Evolutionary conservation across 2,329 filamentous ascomycete genomes (phyloP).

Genomic region (Corniculantispora saksenae): DNA sequence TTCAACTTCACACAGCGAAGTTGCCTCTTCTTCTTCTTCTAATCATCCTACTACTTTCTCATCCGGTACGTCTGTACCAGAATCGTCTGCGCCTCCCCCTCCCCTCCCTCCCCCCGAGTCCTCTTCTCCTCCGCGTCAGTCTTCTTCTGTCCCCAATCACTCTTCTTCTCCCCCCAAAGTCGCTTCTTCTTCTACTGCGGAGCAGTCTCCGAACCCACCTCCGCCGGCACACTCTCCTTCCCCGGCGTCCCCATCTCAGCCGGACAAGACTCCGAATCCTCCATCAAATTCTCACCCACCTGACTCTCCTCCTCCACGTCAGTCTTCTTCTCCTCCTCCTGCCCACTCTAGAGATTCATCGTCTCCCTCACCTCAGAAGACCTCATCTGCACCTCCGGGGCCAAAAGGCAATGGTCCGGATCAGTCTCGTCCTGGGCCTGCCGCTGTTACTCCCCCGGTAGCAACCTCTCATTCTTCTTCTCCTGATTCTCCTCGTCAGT

Average conservation of each 20-base stretch:
- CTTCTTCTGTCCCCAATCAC: slow-evolving; percentile 19
- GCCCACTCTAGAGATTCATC: slow-evolving; percentile 15
- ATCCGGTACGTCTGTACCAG: slow-evolving; percentile 34
- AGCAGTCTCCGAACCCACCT: slow-evolving; percentile 17
- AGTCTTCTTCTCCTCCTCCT: slow-evolving; percentile 24
- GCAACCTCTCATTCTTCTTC: not conserved
- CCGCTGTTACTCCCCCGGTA: not conserved
- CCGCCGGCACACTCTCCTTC: no score
- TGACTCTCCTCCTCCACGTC: slow-evolving; percentile 27
- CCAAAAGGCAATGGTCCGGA: no score
- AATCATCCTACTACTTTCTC: slow-evolving; percentile 26
- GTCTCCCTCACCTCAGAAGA: slow-evolving; percentile 20
- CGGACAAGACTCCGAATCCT: not conserved
- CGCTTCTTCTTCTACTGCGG: slow-evolving; percentile 21
- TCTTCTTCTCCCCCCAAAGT: no score
- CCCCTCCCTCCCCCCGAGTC: slow-evolving; percentile 33
- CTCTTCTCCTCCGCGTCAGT: slow-evolving; percentile 25
- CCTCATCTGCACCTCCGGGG: not conserved
- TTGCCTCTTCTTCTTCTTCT: slow-evolving; percentile 20
- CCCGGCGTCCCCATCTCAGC: no score
- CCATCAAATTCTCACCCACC: slow-evolving; percentile 32
- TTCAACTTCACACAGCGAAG: slow-evolving; percentile 32
- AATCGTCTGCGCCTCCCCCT: slow-evolving; percentile 25
- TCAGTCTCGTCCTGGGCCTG: no score
- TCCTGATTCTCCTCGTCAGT: slow-evolving; percentile 8